Evolutionary conservation across 306 rosid species (phyloP), one percentile per base, ranked within the genome.

Genomic region (Begonia masoniana): DNA sequence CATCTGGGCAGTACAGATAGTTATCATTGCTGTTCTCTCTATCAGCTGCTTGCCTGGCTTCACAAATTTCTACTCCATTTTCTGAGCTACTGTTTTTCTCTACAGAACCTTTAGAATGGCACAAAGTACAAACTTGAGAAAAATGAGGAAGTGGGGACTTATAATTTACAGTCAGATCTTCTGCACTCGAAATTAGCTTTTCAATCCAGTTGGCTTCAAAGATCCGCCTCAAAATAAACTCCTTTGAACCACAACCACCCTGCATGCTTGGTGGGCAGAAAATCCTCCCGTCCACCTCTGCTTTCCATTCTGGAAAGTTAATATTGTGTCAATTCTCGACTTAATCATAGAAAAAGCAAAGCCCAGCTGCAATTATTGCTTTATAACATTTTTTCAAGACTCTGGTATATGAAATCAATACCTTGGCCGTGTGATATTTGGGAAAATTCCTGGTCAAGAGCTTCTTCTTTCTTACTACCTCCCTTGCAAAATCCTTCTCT

Each of bases 221-320:
- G 39, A 50, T 51, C 21, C 75, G 74, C 56, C 69, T 61, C 60
- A 74, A 43, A 58, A 64, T 66, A 60, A 74, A 61, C 12, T 10
- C 51, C 15, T 14, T 55, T 47, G 53, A 12, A 13, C 87, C 87
- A 73, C 87, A 76, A 54, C 83, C 83, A 51, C 62, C 78, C 26
- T 60, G 60, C 31, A 56, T 63, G 52, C 60, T 63, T 65, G 79
- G 67, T 47, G 83, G 73, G 52, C 87, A 80, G 4, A 74, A 74
- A 60, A 80, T 76, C 49, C 64, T 68, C 52, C 78, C 76, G 61
- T 68, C 69, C 41, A 53, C 35, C 45, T 57, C 55, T 17, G 67
- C 76, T 54, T 42, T 70, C 82, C 82, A 76, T 12, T 15, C 59
- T 15, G 64, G 67, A 48, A 26, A 63, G 57, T 62, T 12, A 39